Evolutionary conservation across 148 eudicot species (phyloP), one percentile per base, ranked within the genome.

Genomic region (Vaccinium darrowii): DNA sequence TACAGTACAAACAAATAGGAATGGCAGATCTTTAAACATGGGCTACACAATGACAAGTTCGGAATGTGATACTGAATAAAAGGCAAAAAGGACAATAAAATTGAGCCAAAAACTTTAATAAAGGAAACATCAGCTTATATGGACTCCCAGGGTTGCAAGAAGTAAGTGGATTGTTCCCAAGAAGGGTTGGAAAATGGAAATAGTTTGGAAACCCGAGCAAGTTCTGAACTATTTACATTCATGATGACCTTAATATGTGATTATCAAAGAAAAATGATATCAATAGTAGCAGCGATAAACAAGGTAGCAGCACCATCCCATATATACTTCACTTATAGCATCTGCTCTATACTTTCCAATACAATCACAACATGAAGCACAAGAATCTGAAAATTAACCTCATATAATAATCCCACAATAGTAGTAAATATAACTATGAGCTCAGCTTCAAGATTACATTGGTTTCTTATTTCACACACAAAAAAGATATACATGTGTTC

Each of bases 231-330:
- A 9, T 76, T 76, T 19, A 16, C 56, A 21, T 50, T 25, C 3
- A 39, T 39, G 27, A 10, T 7, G 15, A 50, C 11, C 30, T 47
- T 75, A 19, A 43, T 75, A 76, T 19, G 80, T 10, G 60, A 13
- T 11, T 27, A 47, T 8, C 18, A 27, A 50, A 52, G 36, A n/a
- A n/a, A n/a, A 21, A n/a, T 10, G 15, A 51, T 19, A 50, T 23
- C 36, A n/a, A 52, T n/a, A 76, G n/a, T 43, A 16, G 14, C 11
- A 52, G 25, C 15, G 25, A 52, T 77, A 15, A 50, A 50, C 51
- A 76, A 52, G 58, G 57, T n/a, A 50, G 78, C 53, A 75, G 53
- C 78, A 75, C 54, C 78, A 75, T 47, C 27, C 39, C 27, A 25
- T 25, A 30, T n/a, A 78, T 54, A 78, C 63, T 25, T 56, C 67